Base-by-base conservation (phyloP, 1,139 yeast genomes). In the Geotrichum carabidarum region DNA sequence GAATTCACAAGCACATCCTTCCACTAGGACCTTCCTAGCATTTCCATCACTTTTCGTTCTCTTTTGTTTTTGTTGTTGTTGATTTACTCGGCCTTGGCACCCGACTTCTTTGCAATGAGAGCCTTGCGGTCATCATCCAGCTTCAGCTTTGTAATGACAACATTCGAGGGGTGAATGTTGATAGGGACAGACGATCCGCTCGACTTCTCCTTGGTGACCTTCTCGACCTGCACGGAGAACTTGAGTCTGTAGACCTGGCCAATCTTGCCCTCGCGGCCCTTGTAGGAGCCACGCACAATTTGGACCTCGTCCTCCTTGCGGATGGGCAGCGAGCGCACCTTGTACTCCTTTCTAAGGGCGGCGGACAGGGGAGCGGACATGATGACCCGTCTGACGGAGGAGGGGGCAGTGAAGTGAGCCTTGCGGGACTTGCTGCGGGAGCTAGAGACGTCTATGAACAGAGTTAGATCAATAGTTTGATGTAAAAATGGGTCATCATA, bases 361-460 rank as follows among this genome's bases (percentile, higher is more conserved):
- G 94, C 93, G 71, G 99, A 93, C 74, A 94, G 86, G 73, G 99
- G 97, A 77, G 99, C 99, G 72, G 97, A 86, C 85, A 94, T 81
- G 78, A 94, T 81, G 70, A 79, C 81, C 81, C 99, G 90, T 82
- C 98, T 90, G 74, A 81, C 90, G 68, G 93, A 86, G 68, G 99
- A 93, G 72, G 99, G 95, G 69, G 99, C 95, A 72, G 81, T 81
- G 91, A 94, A 94, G 88, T 94, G 86, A 78, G 99, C 99, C 91
- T 93, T 93, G 88, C 99, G 91, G 79, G 98, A 83, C 87, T 93
- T 93, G 78, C 96, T 86, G 84, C 99, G 95, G 76, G 97, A 93
- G 78, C 96, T 86, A 74, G 99, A 90, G 80, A 93, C 98, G 96
- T 93, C 68, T 59, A 22, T 22, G 48, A 18, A 40, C 15, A 17